A percentile compares a stretch with the other conserved stretches of the same genome.
Conservation (phyloP, 306 rosid species). For the Spatholobus suberectus region DNA sequence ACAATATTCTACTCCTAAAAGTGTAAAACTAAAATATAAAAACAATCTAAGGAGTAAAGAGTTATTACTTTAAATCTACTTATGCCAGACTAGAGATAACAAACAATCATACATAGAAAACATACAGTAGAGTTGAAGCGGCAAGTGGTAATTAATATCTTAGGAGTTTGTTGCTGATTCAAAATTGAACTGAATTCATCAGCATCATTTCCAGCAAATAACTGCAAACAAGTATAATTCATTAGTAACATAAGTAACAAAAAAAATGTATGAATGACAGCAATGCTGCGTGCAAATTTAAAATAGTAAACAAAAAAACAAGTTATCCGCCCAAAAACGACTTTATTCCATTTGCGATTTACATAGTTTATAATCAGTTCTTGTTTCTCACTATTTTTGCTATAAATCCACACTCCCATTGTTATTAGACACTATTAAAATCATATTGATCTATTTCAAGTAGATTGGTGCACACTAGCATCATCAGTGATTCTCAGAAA, state of each 20-base stretch:
- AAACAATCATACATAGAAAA: too few relatives aligned
- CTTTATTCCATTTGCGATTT: neutral
- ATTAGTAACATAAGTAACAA: neutral
- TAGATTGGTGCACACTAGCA: neutral
- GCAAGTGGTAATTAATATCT: conserved; percentile 83
- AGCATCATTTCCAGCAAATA: conserved; percentile 85
- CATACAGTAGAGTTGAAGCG: conserved; percentile 84
- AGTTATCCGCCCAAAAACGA: neutral
- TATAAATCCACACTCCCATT: neutral
- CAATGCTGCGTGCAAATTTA: neutral
- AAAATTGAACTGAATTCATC: conserved; percentile 82
- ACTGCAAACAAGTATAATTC: conserved; percentile 54
- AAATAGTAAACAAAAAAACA: conserved; percentile 18
- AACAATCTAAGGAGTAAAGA: too few relatives aligned
- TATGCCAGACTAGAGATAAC: conserved; percentile 2
- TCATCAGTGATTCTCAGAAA: neutral
- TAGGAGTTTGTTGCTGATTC: conserved; percentile 56
- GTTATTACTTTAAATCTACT: neutral
- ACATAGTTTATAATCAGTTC: neutral
- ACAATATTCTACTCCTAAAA: too few relatives aligned
- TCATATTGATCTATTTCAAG: neutral
- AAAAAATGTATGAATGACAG: too few relatives aligned
- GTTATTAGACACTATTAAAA: neutral
- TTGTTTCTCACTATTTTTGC: too few relatives aligned
- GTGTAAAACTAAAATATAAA: too few relatives aligned